Conservation (phyloP, 345 rosid genomes). For the Trapa incisa region DNA sequence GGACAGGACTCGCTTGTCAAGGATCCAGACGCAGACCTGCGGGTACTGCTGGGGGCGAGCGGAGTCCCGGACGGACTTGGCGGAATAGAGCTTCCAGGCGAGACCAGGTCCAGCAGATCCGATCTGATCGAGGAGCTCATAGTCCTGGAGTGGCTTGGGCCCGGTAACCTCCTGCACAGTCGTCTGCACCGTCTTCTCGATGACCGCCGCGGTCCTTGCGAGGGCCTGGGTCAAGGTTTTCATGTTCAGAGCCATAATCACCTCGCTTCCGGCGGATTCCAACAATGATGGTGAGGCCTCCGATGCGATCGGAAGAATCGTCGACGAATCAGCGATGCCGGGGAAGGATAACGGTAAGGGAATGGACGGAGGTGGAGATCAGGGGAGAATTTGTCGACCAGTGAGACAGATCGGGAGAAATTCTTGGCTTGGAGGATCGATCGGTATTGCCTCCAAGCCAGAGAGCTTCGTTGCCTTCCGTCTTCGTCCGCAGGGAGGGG, state of each 20-base stretch:
- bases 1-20: constrained; percentile 68
- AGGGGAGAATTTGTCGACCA: neutral
- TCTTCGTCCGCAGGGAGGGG: neutral
- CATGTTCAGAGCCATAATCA: constrained; percentile 78
- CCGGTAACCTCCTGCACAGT: constrained; percentile 98
- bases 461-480: neutral
- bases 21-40: constrained; percentile 83
- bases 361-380: neutral
- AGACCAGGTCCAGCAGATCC: constrained; percentile 97
- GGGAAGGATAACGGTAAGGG: neutral
- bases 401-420: neutral
- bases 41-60: constrained; percentile 81
- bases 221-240: constrained; percentile 79
- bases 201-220: constrained; percentile 93
- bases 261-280: neutral
- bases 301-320: no score
- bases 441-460: neutral
- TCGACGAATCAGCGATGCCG: no score
- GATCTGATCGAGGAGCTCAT: constrained; percentile 88
- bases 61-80: constrained; percentile 58
- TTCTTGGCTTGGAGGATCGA: no score
- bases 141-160: constrained; percentile 82
- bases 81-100: constrained; percentile 81
- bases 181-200: constrained; percentile 89
- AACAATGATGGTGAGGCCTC: no score